Conservation (phyloP, 352 stramenopile species). For the Pythium chondricola region DNA sequence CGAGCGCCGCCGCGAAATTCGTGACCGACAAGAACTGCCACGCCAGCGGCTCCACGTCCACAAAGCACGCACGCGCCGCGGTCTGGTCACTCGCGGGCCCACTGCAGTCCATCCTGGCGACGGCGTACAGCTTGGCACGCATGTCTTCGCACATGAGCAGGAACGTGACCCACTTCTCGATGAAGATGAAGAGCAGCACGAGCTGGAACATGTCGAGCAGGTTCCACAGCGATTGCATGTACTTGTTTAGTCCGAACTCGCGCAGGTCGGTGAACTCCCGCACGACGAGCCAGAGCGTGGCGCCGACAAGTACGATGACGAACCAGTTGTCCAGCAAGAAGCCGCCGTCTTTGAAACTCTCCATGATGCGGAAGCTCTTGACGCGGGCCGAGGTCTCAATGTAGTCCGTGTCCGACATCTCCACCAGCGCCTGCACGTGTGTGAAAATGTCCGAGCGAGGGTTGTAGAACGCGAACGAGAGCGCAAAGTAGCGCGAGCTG, state of each 20-base stretch:
- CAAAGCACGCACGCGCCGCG: conserved; percentile 39
- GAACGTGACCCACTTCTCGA: conserved; percentile 54
- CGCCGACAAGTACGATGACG: conserved; percentile 52
- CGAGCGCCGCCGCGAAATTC: conserved; percentile 51
- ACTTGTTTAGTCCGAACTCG: conserved; percentile 44
- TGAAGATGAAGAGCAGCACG: conserved; percentile 54
- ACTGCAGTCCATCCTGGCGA: conserved; percentile 48
- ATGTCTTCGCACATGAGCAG: conserved; percentile 43
- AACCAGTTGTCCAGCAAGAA: conserved; percentile 51
- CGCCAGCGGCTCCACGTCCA: conserved; percentile 50
- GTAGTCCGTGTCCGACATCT: conserved; percentile 76
- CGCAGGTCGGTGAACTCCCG: conserved; percentile 50
- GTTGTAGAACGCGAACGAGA: conserved; percentile 70
- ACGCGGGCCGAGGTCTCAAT: conserved; percentile 64
- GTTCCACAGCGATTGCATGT: conserved; percentile 77
- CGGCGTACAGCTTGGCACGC: conserved; percentile 37
- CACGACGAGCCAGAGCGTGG: conserved; percentile 41
- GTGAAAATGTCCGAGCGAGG: conserved; percentile 74
- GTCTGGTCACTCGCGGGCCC: conserved; percentile 36
- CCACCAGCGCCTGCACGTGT: conserved; percentile 59
- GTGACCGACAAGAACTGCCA: conserved; percentile 41
- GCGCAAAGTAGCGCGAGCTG: conserved; percentile 50
- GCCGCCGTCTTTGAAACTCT: conserved; percentile 37
- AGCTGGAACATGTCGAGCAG: conserved; percentile 70
- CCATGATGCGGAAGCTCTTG: conserved; percentile 66